Evolutionary conservation across 225 moss, liverwort and hornwort genomes (phyloP).

Genomic region (Pleurozium schreberi): DNA sequence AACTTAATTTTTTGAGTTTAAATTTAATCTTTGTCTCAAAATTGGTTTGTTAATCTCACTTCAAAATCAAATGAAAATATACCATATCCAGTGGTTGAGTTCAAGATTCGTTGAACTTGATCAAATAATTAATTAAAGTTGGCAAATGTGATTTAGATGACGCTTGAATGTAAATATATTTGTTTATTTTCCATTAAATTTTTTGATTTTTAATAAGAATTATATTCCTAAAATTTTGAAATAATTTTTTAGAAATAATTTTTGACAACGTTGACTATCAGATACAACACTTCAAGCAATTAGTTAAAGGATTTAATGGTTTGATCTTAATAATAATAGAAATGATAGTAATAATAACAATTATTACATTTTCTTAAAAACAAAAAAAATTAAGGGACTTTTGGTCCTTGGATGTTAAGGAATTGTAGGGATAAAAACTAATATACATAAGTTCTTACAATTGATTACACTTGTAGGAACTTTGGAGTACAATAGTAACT

Average conservation of each 20-base stretch:
- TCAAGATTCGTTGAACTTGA: neutral
- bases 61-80: neutral
- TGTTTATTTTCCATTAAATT: neutral
- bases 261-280: neutral
- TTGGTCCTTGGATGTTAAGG: neutral
- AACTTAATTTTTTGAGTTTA: neutral
- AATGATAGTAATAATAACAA: neutral
- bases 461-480: too few relatives aligned
- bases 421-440: too few relatives aligned
- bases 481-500: neutral
- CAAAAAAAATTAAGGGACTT: neutral
- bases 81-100: accelerated
- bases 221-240: neutral
- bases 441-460: too few relatives aligned
- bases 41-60: neutral
- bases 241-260: too few relatives aligned
- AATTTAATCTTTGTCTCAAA: accelerated
- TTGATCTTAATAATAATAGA: neutral
- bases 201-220: too few relatives aligned
- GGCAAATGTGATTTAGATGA: neutral
- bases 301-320: neutral
- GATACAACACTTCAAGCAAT: neutral
- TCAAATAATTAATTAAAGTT: neutral
- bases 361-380: neutral
- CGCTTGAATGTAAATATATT: neutral